A percentile compares a stretch with the other conserved stretches of the same genome.
phyloP scores from a whole-genome alignment of 2,329 filamentous ascomycete genomes.

The Trichoderma arundinaceum region DNA sequence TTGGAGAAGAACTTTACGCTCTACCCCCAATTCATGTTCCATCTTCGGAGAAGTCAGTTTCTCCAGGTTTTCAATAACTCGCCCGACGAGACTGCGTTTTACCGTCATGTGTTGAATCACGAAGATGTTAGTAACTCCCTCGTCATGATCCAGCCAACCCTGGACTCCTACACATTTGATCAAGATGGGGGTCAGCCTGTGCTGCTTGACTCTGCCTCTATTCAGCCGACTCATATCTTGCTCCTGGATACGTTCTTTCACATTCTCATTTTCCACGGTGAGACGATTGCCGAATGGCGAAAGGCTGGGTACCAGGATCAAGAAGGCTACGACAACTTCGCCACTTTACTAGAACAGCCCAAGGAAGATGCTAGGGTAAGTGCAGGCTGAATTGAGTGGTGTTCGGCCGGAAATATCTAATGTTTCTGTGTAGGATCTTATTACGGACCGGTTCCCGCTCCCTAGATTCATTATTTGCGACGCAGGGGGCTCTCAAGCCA shows the following conservation, averaged over 20 bases:
- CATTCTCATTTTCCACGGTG: conserved; percentile 98
- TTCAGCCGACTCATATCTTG: conserved; percentile 90
- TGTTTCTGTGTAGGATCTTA: conserved; percentile 73
- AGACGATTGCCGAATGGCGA: conserved; percentile 97
- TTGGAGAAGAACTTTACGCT: conserved; percentile 98
- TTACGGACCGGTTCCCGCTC: conserved; percentile 96
- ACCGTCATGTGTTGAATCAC: conserved; percentile 94
- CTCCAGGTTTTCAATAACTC: conserved; percentile 99
- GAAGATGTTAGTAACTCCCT: conserved; percentile 97
- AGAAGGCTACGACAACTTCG: conserved; percentile 97
- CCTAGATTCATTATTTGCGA: conserved; percentile 98
- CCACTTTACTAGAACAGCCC: conserved; percentile 82
- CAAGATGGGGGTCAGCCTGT: conserved; percentile 92
- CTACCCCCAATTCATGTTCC: conserved; percentile 99
- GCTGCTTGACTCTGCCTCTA: conserved; percentile 94
- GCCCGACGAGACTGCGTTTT: conserved; percentile 98
- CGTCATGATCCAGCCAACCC: conserved; percentile 97
- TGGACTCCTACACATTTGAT: conserved; percentile 97
- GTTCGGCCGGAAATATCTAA: conserved; percentile 3
- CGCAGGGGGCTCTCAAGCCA: conserved; percentile 95
- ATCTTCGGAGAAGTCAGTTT: conserved; percentile 95
- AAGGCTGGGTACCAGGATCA: conserved; percentile 98
- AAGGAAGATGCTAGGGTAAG: conserved; percentile 94
- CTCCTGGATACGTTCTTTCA: conserved; percentile 99
- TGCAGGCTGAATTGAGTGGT: conserved; percentile 33